Percentiles rank a stretch among this genome's conserved stretches.
These are phyloP conservation scores for Sclerotiophoma versabilis DNA, from an alignment of 2,329 filamentous ascomycete species.

Conservation along the genomic window DNA sequence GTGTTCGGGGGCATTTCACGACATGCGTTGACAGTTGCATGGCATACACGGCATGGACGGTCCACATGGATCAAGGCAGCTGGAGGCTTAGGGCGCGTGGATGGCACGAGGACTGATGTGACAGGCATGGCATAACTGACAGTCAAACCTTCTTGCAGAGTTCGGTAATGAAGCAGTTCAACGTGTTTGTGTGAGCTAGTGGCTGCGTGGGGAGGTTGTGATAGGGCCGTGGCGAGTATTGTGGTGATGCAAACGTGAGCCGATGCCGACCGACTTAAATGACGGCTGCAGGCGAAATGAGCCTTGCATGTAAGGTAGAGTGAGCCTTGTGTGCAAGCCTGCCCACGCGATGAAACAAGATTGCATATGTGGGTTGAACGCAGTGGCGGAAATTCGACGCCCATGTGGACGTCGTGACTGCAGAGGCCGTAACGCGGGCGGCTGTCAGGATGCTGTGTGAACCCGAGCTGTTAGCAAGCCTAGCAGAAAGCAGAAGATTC, in stretches of 20 bases:
- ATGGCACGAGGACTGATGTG: slow-evolving; percentile 8
- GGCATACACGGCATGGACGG: neutral
- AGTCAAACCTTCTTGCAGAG: slow-evolving; percentile 2
- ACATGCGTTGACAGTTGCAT: slow-evolving; percentile 1
- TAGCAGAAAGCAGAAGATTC: neutral
- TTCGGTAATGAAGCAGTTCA: slow-evolving; percentile 6
- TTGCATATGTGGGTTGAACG: slow-evolving; percentile 1
- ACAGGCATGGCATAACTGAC: slow-evolving; percentile 13
- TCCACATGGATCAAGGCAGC: slow-evolving; percentile 10
- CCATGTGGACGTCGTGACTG: slow-evolving; percentile 11
- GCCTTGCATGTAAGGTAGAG: neutral
- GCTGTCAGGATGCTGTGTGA: neutral
- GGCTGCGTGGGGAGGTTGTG: slow-evolving; percentile 1
- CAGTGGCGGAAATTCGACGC: slow-evolving; percentile 11
- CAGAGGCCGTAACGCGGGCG: neutral
- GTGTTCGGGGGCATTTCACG: slow-evolving; percentile 1
- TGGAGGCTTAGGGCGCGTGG: slow-evolving; percentile 3
- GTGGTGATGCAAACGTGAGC: slow-evolving; percentile 5
- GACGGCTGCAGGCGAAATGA: slow-evolving; percentile 13
- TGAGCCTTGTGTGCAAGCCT: neutral
- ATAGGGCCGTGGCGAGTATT: slow-evolving; percentile 6
- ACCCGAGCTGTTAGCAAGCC: neutral
- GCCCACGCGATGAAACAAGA: slow-evolving; percentile 1
- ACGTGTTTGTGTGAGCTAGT: slow-evolving; percentile 10
- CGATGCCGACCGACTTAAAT: slow-evolving; percentile 12